Conservation (phyloP, 805 yeast species). For the Hanseniaspora occidentalis region DNA sequence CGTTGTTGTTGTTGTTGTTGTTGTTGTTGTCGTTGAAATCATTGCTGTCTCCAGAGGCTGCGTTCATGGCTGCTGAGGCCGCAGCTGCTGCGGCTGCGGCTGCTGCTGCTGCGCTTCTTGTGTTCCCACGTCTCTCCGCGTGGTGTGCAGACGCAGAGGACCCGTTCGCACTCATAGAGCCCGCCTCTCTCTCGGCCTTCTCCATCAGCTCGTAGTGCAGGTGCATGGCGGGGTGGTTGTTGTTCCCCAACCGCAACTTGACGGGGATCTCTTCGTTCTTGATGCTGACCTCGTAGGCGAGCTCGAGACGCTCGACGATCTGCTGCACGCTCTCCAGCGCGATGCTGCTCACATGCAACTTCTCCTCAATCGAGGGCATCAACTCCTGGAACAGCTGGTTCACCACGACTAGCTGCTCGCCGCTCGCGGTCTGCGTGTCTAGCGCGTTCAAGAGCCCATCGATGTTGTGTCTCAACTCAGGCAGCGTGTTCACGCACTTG, state of each 20-base stretch:
- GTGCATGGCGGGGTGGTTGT: conserved; percentile 82
- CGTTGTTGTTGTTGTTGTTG: neutral
- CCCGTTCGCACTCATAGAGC: neutral
- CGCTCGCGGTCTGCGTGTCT: conserved; percentile 11
- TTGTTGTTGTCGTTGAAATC: neutral
- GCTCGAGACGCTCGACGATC: conserved; percentile 61
- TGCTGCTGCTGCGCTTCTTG: conserved; percentile 7
- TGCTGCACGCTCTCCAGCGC: conserved; percentile 69
- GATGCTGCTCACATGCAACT: conserved; percentile 91
- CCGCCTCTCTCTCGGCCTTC: conserved; percentile 9
- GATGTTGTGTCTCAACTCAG: conserved; percentile 33
- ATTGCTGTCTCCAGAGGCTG: neutral
- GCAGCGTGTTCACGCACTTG: conserved; percentile 68
- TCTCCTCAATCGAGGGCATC: conserved; percentile 88
- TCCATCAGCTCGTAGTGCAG: conserved; percentile 26
- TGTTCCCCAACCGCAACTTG: conserved; percentile 59
- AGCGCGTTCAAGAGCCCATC: conserved; percentile 13
- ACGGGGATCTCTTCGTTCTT: conserved; percentile 70
- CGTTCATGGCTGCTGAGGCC: conserved; percentile 2
- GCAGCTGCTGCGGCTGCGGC: conserved; percentile 9
- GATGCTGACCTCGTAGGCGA: conserved; percentile 65
- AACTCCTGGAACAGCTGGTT: conserved; percentile 43
- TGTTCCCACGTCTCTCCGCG: conserved; percentile 1
- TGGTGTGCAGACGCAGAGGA: neutral
- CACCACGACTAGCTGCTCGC: conserved; percentile 23